Percentiles rank a stretch among this genome's conserved stretches.
Evolutionary conservation across 768 basidiomycete species (phyloP).

Genomic region (Rhodotorula toruloides): DNA sequence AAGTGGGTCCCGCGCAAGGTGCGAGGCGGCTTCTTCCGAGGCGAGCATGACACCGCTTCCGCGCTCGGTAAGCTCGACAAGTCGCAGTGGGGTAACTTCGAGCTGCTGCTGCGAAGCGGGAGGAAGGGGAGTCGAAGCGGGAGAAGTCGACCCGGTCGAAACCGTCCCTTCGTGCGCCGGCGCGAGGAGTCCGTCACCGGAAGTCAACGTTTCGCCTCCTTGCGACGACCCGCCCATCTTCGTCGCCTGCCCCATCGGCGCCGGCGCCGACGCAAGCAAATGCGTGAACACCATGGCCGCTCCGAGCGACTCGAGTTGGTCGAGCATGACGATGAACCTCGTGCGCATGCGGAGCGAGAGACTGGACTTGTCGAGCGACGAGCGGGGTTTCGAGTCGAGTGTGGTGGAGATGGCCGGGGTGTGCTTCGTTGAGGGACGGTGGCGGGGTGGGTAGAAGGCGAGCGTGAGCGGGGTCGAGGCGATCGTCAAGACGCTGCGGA

Average conservation of each 20-base stretch:
- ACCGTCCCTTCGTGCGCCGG: no score
- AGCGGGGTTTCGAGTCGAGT: background rate
- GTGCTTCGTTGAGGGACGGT: slow-evolving; percentile 47
- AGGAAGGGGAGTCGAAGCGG: background rate
- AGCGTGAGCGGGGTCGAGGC: slow-evolving; percentile 78
- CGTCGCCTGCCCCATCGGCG: no score
- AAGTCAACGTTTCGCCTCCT: no score
- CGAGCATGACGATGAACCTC: slow-evolving; percentile 77
- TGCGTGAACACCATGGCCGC: slow-evolving; percentile 85
- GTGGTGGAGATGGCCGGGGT: background rate
- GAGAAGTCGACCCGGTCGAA: background rate
- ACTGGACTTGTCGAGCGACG: slow-evolving; percentile 13
- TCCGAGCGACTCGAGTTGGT: slow-evolving; percentile 81
- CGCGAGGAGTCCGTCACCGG: no score
- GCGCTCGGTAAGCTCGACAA: slow-evolving; percentile 83
- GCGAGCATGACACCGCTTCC: slow-evolving; percentile 81
- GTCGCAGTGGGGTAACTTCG: slow-evolving; percentile 69
- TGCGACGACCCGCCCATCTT: no score
- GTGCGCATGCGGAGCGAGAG: slow-evolving; percentile 47
- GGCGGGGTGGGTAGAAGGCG: slow-evolving; percentile 64
- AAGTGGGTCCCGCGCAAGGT: slow-evolving; percentile 66
- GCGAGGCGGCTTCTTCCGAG: slow-evolving; percentile 59
- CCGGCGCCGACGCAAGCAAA: slow-evolving; percentile 55
- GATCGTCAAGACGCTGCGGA: slow-evolving; percentile 62
- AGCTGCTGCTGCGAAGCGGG: slow-evolving; percentile 2